Conservation (phyloP, 768 basidiomycete species). For the Pulveroboletus sp. region DNA sequence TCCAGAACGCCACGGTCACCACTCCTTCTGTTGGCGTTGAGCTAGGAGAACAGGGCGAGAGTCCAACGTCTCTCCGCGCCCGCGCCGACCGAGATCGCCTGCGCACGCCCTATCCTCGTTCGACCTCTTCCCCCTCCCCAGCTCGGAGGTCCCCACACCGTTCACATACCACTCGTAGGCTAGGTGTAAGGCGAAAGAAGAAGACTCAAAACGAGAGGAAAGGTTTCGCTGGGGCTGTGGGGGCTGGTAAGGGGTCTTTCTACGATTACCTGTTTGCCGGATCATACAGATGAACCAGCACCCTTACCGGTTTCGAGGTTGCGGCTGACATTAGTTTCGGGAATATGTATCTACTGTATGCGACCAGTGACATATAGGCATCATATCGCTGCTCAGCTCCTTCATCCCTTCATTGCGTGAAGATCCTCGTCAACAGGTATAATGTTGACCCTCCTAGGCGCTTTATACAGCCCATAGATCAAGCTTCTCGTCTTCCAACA, state of each 20-base stretch:
- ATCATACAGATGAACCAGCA: background rate
- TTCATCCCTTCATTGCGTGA: constrained; percentile 39
- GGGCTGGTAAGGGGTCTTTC: constrained; percentile 25
- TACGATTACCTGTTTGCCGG: constrained; percentile 45
- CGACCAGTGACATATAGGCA: constrained; percentile 3
- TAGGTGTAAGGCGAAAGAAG: constrained; percentile 10
- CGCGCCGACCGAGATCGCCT: constrained; percentile 26
- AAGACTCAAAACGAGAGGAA: constrained; percentile 14
- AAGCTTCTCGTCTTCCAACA: background rate
- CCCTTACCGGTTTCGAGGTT: background rate
- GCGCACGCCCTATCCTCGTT: constrained; percentile 32
- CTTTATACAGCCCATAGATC: constrained; percentile 27
- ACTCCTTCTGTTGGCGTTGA: background rate
- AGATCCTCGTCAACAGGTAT: constrained; percentile 47
- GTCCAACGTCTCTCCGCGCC: constrained; percentile 11
- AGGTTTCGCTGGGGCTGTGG: constrained; percentile 13
- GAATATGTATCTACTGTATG: constrained; percentile 3
- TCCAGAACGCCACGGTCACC: background rate
- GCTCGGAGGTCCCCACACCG: constrained; percentile 34
- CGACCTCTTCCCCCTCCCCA: constrained; percentile 54
- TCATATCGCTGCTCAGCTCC: background rate
- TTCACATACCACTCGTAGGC: constrained; percentile 11
- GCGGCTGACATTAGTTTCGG: background rate
- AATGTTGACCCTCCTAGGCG: constrained; percentile 56
- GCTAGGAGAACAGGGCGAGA: background rate